Conservation (phyloP, 164 flowering plant genomes). For the Hamamelis virginiana region DNA sequence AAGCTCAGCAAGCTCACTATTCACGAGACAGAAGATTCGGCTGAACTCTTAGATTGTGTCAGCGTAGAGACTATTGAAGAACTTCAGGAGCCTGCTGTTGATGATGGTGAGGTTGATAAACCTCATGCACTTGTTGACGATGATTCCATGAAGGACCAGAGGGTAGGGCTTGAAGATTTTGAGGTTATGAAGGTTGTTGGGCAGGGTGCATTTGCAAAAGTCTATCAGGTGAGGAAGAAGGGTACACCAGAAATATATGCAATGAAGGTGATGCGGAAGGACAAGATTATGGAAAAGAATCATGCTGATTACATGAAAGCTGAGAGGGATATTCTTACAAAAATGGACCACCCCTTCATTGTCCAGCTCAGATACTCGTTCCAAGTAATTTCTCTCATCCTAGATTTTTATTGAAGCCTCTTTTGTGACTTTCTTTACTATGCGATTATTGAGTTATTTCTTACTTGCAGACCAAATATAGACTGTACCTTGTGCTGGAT, state of each 20-base stretch:
- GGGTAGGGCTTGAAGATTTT: conserved; percentile 77
- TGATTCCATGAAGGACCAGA: conserved; percentile 20
- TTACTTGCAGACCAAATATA: conserved; percentile 67
- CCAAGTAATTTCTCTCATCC: conserved; percentile 46
- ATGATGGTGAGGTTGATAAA: conserved; percentile 25
- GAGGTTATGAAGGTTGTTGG: conserved; percentile 86
- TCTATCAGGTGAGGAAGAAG: conserved; percentile 80
- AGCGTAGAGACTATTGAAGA: conserved; percentile 25
- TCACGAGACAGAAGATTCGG: conserved; percentile 42
- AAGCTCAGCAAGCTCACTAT: conserved; percentile 58
- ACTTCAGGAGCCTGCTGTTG: conserved; percentile 22
- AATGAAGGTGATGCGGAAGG: conserved; percentile 95
- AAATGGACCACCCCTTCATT: conserved; percentile 79
- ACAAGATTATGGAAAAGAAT: conserved; percentile 79
- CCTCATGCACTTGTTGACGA: conserved; percentile 13
- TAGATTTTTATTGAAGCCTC: background rate
- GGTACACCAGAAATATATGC: conserved; percentile 84
- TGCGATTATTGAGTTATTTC: background rate
- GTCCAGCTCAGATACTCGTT: conserved; percentile 90
- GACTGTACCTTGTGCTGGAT: conserved; percentile 79
- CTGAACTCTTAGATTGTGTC: conserved; percentile 40
- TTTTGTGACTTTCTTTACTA: background rate
- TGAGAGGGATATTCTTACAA: conserved; percentile 86
- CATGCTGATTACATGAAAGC: conserved; percentile 89
- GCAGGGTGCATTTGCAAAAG: conserved; percentile 92